Percentiles rank a stretch among this genome's conserved stretches.
phyloP scores from a whole-genome alignment of 2,329 filamentous ascomycete species.

The Fusarium newnesense region DNA sequence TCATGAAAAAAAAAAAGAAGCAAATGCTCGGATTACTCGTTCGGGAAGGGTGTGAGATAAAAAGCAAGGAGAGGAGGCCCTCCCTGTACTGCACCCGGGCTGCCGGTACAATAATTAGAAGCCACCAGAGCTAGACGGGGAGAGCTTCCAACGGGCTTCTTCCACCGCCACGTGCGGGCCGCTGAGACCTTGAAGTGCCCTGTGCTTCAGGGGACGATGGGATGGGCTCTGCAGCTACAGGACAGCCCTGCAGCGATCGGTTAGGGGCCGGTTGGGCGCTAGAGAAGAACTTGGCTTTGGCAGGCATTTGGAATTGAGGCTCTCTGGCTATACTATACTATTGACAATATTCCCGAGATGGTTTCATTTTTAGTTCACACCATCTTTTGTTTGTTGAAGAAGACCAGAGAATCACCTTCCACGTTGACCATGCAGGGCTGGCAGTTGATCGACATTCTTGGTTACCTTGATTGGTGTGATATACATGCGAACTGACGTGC shows the following conservation, averaged over 20 bases:
- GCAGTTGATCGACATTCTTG: constrained; percentile 34
- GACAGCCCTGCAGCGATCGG: constrained; percentile 38
- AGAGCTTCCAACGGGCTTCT: constrained; percentile 22
- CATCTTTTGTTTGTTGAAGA: background rate
- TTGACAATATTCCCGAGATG: background rate
- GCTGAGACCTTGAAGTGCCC: constrained; percentile 14
- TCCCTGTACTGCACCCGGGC: constrained; percentile 4
- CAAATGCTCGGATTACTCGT: constrained; percentile 32
- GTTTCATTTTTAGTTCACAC: constrained; percentile 5
- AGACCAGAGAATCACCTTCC: background rate
- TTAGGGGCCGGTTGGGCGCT: constrained; percentile 2
- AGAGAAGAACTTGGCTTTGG: background rate
- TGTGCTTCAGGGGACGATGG: constrained; percentile 35
- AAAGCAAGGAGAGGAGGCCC: background rate
- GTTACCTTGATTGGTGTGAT: constrained; percentile 16
- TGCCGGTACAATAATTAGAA: constrained; percentile 19
- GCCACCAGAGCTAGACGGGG: background rate
- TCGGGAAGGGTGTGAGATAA: constrained; percentile 20
- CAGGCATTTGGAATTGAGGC: constrained; percentile 6
- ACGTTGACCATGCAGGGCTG: constrained; percentile 27
- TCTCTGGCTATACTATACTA: background rate
- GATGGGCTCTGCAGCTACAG: constrained; percentile 1
- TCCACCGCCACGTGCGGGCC: constrained; percentile 37
- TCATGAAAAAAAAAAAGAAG: constrained; percentile 14
- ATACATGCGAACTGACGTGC: constrained; percentile 32